Conservation (phyloP, 2,329 filamentous ascomycete genomes). For the Raffaelea albimanens region DNA sequence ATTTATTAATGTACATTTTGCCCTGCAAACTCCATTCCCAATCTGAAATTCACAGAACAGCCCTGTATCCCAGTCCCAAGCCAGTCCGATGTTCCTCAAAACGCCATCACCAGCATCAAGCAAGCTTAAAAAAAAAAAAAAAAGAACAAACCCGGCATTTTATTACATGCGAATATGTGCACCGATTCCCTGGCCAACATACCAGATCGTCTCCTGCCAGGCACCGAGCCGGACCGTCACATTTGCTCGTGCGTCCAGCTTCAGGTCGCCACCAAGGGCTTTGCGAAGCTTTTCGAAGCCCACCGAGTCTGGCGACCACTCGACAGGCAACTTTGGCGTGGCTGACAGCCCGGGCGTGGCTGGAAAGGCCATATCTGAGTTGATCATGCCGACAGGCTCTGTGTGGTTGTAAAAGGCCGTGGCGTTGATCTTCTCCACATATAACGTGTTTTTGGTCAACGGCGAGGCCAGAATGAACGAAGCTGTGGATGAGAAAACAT, state of each 20-base stretch:
- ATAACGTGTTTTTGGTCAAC: slow-evolving; percentile 60
- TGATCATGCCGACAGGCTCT: slow-evolving; percentile 66
- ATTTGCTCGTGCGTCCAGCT: slow-evolving; percentile 67
- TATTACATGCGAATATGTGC: slow-evolving; percentile 46
- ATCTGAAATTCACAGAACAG: too few relatives aligned
- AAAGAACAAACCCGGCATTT: neutral
- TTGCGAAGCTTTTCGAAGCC: slow-evolving; percentile 75
- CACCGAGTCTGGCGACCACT: slow-evolving; percentile 66
- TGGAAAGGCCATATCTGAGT: slow-evolving; percentile 64
- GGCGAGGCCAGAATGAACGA: slow-evolving; percentile 78
- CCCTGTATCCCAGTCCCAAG: too few relatives aligned
- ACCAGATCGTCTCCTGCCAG: slow-evolving; percentile 67
- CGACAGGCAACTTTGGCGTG: slow-evolving; percentile 71
- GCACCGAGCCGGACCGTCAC: slow-evolving; percentile 66
- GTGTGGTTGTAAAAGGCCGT: slow-evolving; percentile 78
- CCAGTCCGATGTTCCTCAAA: too few relatives aligned
- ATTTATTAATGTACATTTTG: too few relatives aligned
- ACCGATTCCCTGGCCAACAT: slow-evolving; percentile 59
- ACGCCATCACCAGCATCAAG: too few relatives aligned
- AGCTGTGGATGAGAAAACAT: slow-evolving; percentile 78
- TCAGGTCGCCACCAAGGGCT: slow-evolving; percentile 71
- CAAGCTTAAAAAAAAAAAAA: too few relatives aligned
- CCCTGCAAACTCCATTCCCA: too few relatives aligned
- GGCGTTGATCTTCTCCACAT: slow-evolving; percentile 71
- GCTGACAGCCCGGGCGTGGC: slow-evolving; percentile 64